Evolutionary conservation across 2,329 filamentous ascomycete genomes (phyloP).

Genomic region (Hymenotorrendiella dingleyae): DNA sequence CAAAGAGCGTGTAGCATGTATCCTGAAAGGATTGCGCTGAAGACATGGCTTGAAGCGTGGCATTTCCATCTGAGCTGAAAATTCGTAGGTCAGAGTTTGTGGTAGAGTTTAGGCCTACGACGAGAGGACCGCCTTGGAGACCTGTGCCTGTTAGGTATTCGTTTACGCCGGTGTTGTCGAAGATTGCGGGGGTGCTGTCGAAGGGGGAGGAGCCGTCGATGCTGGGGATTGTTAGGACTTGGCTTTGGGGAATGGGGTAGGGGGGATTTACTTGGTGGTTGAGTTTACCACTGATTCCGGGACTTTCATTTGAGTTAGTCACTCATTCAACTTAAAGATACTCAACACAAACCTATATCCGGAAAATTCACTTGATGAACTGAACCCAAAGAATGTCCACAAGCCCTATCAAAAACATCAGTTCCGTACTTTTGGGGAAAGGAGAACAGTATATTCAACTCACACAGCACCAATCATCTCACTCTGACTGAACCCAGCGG

Average conservation of each 20-base stretch:
- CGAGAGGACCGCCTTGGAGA: slow-evolving; percentile 13
- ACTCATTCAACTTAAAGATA: too few species aligned
- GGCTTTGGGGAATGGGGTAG: neutral
- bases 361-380: slow-evolving; percentile 8
- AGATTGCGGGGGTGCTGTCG: slow-evolving; percentile 12
- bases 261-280: neutral
- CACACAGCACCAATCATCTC: slow-evolving; percentile 13
- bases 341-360: slow-evolving; percentile 7
- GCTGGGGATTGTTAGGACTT: neutral
- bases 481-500: slow-evolving; percentile 9
- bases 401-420: slow-evolving; percentile 4
- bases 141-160: slow-evolving; percentile 12
- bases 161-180: slow-evolving; percentile 9
- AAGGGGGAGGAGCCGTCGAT: slow-evolving; percentile 3
- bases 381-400: slow-evolving; percentile 8
- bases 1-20: slow-evolving; percentile 14
- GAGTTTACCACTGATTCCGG: neutral
- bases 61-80: slow-evolving; percentile 15
- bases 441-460: too few species aligned
- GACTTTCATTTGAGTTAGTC: too few species aligned
- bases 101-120: slow-evolving; percentile 7
- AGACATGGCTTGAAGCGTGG: slow-evolving; percentile 13
- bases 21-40: slow-evolving; percentile 10
- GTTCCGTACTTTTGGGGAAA: neutral
- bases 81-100: slow-evolving; percentile 13